Evolutionary conservation across 805 yeast species (phyloP), one percentile per base, ranked within the genome.

Genomic region (Starmerella vaccinii): DNA sequence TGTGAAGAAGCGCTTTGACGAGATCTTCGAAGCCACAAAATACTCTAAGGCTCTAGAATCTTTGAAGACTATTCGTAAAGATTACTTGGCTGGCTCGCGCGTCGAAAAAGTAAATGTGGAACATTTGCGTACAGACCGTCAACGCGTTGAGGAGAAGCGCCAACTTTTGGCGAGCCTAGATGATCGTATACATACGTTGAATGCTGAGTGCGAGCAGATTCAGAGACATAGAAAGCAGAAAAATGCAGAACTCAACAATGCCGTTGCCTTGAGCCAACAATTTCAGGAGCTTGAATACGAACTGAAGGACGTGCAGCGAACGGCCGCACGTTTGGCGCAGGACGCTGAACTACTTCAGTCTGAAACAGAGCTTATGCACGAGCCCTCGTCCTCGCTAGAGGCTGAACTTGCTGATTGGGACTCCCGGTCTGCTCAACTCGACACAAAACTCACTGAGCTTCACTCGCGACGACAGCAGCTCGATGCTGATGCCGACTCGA

Each of bases 1-100:
- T 12, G 73, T 92, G 63, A 94, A 92, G 67, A 89, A 89, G 67
- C 76, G 90, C 48, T 94, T 92, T 61, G 98, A 92, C 65, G 98
- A 92, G 65, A 90, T 92, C 8, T 92, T 92, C 61, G 97, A 92
- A 66, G 96, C 97, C 0, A 77, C 87, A 58, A 88, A 86, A 64
- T 94, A 84, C 61, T 87, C 96, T 0, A 90, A 86, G 62, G 95
- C 92, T 0, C 70, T 92, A 33, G 96, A 89, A 52, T 78, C 77
- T 49, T 71, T 92, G 60, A 89, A 88, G 62, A 65, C 64, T 1
- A 76, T 88, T 38, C 77, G 84, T 48, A 90, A 89, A 60, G 94
- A 86, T 40, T 77, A 86, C 76, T 70, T 79, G 10, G 70, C 73
- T 1, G 95, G 88, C 52, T 81, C 86, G 33, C 84, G 81, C 60